Evolutionary conservation across 176 grass and related monocot genomes (phyloP), one percentile per base, ranked within the genome.

Genomic region (Cenchrus americanus): DNA sequence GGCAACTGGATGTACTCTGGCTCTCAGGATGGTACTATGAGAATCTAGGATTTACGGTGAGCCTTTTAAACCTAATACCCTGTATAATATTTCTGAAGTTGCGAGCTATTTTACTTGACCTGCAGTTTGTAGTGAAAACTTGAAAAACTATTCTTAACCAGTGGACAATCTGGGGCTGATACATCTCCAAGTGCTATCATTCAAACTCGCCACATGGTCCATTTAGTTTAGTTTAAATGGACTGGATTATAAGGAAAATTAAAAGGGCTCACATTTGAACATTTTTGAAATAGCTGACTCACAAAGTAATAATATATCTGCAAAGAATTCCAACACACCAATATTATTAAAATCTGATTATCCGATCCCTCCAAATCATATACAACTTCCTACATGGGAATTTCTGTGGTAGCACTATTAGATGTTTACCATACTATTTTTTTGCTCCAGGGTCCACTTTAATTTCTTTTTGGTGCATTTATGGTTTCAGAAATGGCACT

Each of bases 1-100:
- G 96, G 96, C 66, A 99, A 99, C 75, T 99, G 96, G 96, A 99
- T 99, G 96, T 96, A 99, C 61, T 96, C 96, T 15, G 96, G 93
- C 69, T 99, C 96, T 74, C 93, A 99, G 88, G 96, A 99, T 66
- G 96, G 96, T 17, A 96, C 93, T 76, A 93, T 99, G 30, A 95
- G 87, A 91, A 99, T 99, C 14, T 99, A 93, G 96, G 96, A 99
- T 83, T 87, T 99, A 22, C 83, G 96, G 93, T 95, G 83, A 90
- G 88, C 13, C 65, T 76, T 41, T 13, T 4, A 24, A 55, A 46
- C 5, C 41, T 61, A 40, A 59, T 62, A 14, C 32, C 32, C 32
- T 32, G 32, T 32, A 32, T 32, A 32, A 32, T 32, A 32, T 32
- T 32, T 32, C 32, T 32, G 32, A 32, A 32, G 32, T 32, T 32